Percentiles rank a stretch among this genome's conserved stretches.
These are phyloP conservation scores for Termitomyces sp. DNA, from an alignment of 768 basidiomycete species.

Conservation along the genomic window DNA sequence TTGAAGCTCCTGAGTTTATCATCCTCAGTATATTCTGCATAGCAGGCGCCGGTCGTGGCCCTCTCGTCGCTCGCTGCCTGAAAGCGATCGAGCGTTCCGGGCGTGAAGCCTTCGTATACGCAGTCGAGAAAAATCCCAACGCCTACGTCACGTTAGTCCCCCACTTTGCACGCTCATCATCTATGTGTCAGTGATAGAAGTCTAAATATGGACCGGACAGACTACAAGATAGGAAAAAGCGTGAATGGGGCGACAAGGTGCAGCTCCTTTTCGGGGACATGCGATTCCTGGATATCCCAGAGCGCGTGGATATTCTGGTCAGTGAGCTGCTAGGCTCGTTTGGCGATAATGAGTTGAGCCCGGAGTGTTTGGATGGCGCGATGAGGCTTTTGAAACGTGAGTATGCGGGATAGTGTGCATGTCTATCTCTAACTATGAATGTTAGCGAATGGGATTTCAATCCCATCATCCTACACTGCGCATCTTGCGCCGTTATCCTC, in stretches of 20 bases:
- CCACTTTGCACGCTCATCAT: not conserved
- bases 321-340: conserved; percentile 96
- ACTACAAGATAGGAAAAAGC: conserved; percentile 73
- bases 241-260: conserved; percentile 81
- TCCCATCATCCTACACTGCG: conserved; percentile 93
- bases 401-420: conserved; percentile 17
- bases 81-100: conserved; percentile 65
- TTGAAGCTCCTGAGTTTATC: not conserved
- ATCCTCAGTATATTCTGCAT: conserved; percentile 71
- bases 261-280: conserved; percentile 92
- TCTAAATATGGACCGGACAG: conserved; percentile 30
- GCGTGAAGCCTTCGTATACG: conserved; percentile 65
- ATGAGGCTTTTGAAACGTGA: conserved; percentile 88
- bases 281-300: conserved; percentile 77
- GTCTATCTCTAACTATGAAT: not conserved
- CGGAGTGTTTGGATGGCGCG: conserved; percentile 96
- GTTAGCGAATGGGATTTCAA: conserved; percentile 87
- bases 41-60: conserved; percentile 93
- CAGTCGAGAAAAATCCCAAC: conserved; percentile 95
- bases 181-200: conserved; percentile 2
- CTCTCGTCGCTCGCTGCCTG: conserved; percentile 82
- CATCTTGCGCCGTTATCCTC: conserved; percentile 93
- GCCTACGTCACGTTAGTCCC: conserved; percentile 80
- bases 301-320: conserved; percentile 87
- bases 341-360: conserved; percentile 97